phyloP scores from a whole-genome alignment of 352 stramenopile species.

The Aphanomyces invadans region DNA sequence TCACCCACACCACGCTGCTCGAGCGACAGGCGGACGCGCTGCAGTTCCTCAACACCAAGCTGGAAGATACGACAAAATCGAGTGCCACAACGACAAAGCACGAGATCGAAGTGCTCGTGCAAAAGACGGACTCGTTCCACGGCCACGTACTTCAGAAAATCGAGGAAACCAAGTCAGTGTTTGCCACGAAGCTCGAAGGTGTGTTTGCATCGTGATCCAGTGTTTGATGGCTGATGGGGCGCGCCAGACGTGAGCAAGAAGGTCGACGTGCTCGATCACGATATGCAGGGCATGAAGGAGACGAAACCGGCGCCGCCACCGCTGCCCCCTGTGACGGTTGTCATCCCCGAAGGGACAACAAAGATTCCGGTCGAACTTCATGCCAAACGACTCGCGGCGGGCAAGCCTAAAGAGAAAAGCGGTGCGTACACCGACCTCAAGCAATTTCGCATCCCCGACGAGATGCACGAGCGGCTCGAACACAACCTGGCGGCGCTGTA shows the following conservation, averaged over 20 bases:
- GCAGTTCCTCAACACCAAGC: neutral
- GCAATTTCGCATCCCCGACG: constrained; percentile 64
- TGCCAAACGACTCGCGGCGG: constrained; percentile 28
- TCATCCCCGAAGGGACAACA: constrained; percentile 24
- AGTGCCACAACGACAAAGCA: neutral
- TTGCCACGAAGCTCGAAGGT: constrained; percentile 1
- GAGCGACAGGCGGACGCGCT: neutral
- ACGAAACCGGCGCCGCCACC: neutral
- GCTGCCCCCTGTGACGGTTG: neutral
- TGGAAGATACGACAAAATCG: neutral
- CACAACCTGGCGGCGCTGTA: constrained; percentile 21
- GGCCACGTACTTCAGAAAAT: neutral
- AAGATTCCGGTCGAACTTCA: constrained; percentile 55
- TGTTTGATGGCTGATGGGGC: neutral
- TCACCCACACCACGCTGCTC: neutral
- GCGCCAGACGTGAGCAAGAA: neutral
- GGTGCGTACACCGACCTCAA: constrained; percentile 57
- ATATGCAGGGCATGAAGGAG: neutral
- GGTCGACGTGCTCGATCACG: neutral
- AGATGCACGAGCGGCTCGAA: constrained; percentile 76
- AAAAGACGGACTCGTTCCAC: neutral
- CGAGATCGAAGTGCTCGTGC: constrained; percentile 16
- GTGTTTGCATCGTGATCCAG: neutral
- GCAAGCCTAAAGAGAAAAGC: constrained; percentile 22
- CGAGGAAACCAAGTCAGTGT: neutral